Evolutionary conservation across 345 rosid genomes (phyloP).

Genomic region (Pistacia vera): DNA sequence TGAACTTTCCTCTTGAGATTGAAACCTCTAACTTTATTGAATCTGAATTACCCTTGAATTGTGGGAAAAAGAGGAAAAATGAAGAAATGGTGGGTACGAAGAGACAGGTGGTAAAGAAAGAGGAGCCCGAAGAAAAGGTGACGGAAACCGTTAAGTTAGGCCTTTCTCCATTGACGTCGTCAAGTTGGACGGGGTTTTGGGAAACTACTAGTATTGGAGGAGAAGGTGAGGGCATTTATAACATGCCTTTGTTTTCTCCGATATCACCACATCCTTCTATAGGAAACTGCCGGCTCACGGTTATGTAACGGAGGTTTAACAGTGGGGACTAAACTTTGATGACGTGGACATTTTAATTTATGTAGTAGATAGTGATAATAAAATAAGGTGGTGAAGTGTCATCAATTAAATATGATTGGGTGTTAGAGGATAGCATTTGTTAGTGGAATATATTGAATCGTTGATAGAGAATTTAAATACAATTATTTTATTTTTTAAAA

Average conservation of each 20-base stretch:
- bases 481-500: too few species aligned
- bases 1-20: conserved; percentile 86
- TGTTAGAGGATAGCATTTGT: too few species aligned
- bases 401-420: too few species aligned
- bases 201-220: conserved; percentile 47
- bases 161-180: conserved; percentile 79
- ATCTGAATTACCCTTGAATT: conserved; percentile 4
- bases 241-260: conserved; percentile 84
- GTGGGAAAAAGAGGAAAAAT: too few species aligned
- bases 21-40: conserved; percentile 29
- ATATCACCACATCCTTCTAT: conserved; percentile 61
- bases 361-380: too few species aligned
- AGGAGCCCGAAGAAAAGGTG: conserved; percentile 18
- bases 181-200: conserved; percentile 89
- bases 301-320: conserved; percentile 22
- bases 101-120: conserved; percentile 21
- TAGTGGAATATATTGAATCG: too few species aligned
- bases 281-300: conserved; percentile 43
- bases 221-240: conserved; percentile 48
- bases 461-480: too few species aligned
- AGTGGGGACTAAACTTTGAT: too few species aligned
- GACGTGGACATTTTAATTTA: too few species aligned
- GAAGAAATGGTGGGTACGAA: background rate
- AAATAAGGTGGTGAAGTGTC: too few species aligned
- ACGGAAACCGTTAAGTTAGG: conserved; percentile 11